Conservation (phyloP, 192 early-diverging fungal genomes). For the Gamsiella multidivaricata region DNA sequence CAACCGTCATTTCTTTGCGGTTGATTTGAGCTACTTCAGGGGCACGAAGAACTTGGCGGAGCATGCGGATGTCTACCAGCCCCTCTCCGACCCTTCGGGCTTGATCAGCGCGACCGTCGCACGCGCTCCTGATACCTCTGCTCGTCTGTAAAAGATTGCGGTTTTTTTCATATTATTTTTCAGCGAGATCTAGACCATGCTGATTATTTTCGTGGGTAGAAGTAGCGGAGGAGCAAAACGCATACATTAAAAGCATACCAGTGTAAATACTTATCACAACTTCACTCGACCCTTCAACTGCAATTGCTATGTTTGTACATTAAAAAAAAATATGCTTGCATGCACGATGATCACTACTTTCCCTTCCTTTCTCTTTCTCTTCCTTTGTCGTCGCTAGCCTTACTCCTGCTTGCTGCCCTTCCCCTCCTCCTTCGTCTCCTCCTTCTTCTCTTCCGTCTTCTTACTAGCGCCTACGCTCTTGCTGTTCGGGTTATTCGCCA, state of each 20-base stretch:
- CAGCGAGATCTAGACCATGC: too few relatives aligned
- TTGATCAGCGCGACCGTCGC: conserved; percentile 77
- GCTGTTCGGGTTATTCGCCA: conserved; percentile 40
- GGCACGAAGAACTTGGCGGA: conserved; percentile 75
- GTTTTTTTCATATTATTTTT: too few relatives aligned
- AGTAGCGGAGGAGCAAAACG: too few relatives aligned
- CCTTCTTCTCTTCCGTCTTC: neutral
- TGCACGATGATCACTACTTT: too few relatives aligned
- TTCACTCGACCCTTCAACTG: too few relatives aligned
- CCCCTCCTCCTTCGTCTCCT: neutral
- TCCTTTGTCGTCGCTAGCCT: neutral
- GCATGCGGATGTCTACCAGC: conserved; percentile 79
- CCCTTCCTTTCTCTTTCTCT: neutral
- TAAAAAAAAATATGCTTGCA: too few relatives aligned
- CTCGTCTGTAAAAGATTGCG: conserved; percentile 20
- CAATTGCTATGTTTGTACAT: too few relatives aligned
- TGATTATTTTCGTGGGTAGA: too few relatives aligned
- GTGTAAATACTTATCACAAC: too few relatives aligned
- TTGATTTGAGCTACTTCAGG: conserved; percentile 74
- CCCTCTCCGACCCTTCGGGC: conserved; percentile 78
- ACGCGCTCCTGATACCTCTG: conserved; percentile 56
- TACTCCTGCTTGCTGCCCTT: neutral
- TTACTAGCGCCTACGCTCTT: conserved; percentile 28
- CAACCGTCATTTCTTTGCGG: conserved; percentile 82
- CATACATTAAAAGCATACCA: too few relatives aligned